Percentiles rank a stretch among this genome's conserved stretches.
Conservation (phyloP, 148 eudicot species). For the Polygonum maritimum region DNA sequence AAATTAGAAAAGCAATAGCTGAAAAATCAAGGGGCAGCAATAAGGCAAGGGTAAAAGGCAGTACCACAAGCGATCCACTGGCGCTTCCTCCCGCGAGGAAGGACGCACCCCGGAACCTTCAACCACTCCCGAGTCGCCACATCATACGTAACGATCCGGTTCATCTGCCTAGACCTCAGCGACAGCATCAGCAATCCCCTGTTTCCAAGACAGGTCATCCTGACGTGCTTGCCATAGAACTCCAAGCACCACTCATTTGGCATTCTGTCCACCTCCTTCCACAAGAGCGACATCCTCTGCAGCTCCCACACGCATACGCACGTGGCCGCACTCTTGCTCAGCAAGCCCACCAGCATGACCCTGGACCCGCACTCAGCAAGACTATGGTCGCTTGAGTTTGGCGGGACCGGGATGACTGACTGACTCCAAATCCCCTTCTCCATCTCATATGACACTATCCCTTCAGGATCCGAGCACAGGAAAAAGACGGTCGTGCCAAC, state of each 20-base stretch:
- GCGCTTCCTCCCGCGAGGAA: slow-evolving; percentile 49
- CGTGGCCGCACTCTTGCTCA: slow-evolving; percentile 82
- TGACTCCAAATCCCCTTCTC: slow-evolving; percentile 58
- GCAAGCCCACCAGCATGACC: slow-evolving; percentile 70
- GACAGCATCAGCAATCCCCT: slow-evolving; percentile 83
- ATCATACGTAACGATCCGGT: slow-evolving; percentile 47
- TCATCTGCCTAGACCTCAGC: slow-evolving; percentile 69
- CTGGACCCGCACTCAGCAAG: slow-evolving; percentile 70
- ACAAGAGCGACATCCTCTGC: slow-evolving; percentile 90
- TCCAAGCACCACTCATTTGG: slow-evolving; percentile 99
- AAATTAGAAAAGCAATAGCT: slow-evolving; percentile 31
- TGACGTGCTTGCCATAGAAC: slow-evolving; percentile 86
- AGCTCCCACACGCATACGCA: slow-evolving; percentile 99
- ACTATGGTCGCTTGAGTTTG: slow-evolving; percentile 52
- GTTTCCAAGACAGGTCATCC: slow-evolving; percentile 95
- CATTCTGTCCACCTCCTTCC: slow-evolving; percentile 99
- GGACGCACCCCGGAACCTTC: slow-evolving; percentile 60
- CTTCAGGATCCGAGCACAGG: slow-evolving; percentile 76
- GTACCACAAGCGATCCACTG: slow-evolving; percentile 78
- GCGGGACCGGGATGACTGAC: slow-evolving; percentile 60
- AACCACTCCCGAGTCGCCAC: slow-evolving; percentile 56
- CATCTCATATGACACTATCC: slow-evolving; percentile 68
- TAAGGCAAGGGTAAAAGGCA: slow-evolving; percentile 24
- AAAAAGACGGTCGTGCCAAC: slow-evolving; percentile 49
- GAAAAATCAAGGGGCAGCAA: slow-evolving; percentile 32